A percentile compares a stretch with the other conserved stretches of the same genome.
These are phyloP conservation scores for Maudiozyma pseudohumilis DNA, from an alignment of 805 yeast genomes.

Conservation along the genomic window DNA sequence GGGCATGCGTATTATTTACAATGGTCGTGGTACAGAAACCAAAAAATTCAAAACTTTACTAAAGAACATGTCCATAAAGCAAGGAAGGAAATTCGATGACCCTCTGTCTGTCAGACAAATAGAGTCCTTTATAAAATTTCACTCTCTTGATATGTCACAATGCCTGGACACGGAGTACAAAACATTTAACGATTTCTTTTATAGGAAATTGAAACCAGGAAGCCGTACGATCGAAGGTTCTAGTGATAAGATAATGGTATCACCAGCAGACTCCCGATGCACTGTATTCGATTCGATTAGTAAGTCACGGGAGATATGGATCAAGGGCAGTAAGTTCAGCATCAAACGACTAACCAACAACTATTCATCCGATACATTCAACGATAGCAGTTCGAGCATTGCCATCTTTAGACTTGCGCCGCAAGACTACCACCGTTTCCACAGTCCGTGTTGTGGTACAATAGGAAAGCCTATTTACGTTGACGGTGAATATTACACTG, in stretches of 20 bases:
- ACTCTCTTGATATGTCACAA: constrained; percentile 66
- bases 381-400: constrained; percentile 43
- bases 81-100: constrained; percentile 75
- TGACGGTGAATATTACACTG: constrained; percentile 90
- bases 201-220: constrained; percentile 60
- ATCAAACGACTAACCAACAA: constrained; percentile 41
- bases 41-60: constrained; percentile 52
- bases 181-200: constrained; percentile 86
- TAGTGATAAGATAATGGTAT: constrained; percentile 41
- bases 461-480: constrained; percentile 58
- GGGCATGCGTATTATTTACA: constrained; percentile 77
- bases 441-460: constrained; percentile 71
- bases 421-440: constrained; percentile 93
- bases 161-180: constrained; percentile 48
- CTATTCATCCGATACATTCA: constrained; percentile 33
- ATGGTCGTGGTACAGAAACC: constrained; percentile 54
- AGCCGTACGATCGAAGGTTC: constrained; percentile 62
- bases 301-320: constrained; percentile 72
- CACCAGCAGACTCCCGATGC: constrained; percentile 85
- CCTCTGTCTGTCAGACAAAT: constrained; percentile 60
- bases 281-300: constrained; percentile 53
- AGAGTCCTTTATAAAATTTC: constrained; percentile 69
- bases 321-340: constrained; percentile 74
- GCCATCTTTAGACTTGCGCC: constrained; percentile 89
- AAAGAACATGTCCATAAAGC: constrained; percentile 59